Conservation (phyloP, 768 basidiomycete species). For the Suillus occidentalis region DNA sequence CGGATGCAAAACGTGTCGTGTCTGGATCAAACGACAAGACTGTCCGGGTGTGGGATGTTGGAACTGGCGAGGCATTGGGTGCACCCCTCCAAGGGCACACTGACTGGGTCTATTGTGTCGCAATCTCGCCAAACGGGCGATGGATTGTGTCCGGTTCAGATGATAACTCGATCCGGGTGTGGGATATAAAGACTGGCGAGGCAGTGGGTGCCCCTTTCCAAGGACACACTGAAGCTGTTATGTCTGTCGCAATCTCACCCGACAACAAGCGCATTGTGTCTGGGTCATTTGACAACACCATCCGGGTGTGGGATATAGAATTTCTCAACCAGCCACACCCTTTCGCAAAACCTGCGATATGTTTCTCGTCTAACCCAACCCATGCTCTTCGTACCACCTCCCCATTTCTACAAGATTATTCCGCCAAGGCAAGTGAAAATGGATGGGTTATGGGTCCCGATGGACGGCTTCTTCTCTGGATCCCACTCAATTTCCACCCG, state of each 20-base stretch:
- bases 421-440: neutral
- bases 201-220: neutral
- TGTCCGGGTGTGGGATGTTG: neutral
- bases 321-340: neutral
- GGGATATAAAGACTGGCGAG: neutral
- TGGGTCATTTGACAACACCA: neutral
- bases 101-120: neutral
- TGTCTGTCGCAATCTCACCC: neutral
- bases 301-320: slow-evolving; percentile 2
- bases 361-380: neutral
- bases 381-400: neutral
- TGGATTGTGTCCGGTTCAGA: too few relatives aligned
- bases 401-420: neutral
- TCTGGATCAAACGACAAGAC: neutral
- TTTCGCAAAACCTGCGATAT: neutral
- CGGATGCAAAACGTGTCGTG: neutral
- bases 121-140: too few relatives aligned
- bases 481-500: neutral
- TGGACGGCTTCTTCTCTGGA: slow-evolving; percentile 3
- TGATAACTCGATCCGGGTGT: too few relatives aligned
- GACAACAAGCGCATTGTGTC: slow-evolving; percentile 1
- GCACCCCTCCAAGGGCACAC: too few relatives aligned
- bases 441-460: neutral
- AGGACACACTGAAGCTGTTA: neutral
- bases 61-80: neutral